Evolutionary conservation across 345 rosid genomes (phyloP).

Genomic region (Isatis tinctoria): DNA sequence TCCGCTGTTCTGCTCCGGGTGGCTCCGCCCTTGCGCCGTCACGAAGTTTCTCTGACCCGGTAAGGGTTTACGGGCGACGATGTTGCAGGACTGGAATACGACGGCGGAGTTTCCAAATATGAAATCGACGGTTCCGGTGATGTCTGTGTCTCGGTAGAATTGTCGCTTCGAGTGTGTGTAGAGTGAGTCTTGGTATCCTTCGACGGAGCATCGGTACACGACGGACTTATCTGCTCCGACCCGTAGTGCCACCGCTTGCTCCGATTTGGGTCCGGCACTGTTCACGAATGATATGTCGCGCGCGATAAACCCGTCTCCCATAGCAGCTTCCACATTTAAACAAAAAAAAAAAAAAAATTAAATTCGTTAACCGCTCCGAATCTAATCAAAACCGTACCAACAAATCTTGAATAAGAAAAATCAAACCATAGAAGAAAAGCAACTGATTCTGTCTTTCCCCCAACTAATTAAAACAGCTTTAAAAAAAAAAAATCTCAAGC

Average conservation of each 20-base stretch:
- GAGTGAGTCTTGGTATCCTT: conserved; percentile 61
- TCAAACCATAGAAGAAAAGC: background rate
- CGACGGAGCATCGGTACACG: conserved; percentile 40
- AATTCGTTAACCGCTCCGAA: background rate
- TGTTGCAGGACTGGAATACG: conserved; percentile 55
- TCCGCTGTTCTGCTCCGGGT: conserved; percentile 54
- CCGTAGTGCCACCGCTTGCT: conserved; percentile 67
- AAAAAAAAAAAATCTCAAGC: too few species aligned
- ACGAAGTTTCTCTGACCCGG: conserved; percentile 47
- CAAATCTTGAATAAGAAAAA: background rate
- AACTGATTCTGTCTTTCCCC: too few species aligned
- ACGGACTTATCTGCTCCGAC: conserved; percentile 51
- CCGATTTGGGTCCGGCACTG: conserved; percentile 54
- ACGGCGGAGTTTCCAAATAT: conserved; percentile 66
- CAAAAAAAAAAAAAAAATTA: background rate
- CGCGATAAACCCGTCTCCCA: conserved; percentile 58
- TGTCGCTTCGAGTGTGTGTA: conserved; percentile 56
- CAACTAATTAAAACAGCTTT: too few species aligned
- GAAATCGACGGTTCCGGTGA: conserved; percentile 58
- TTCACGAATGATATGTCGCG: conserved; percentile 56
- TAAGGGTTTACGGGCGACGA: conserved; percentile 41
- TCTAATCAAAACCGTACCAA: background rate
- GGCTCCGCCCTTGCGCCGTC: conserved; percentile 61
- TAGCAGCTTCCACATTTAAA: conserved; percentile 28
- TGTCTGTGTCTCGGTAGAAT: conserved; percentile 46